Percentiles rank a stretch among this genome's conserved stretches.
Evolutionary conservation across 2,329 filamentous ascomycete genomes (phyloP).

Genomic region (Ramularia endophylla): DNA sequence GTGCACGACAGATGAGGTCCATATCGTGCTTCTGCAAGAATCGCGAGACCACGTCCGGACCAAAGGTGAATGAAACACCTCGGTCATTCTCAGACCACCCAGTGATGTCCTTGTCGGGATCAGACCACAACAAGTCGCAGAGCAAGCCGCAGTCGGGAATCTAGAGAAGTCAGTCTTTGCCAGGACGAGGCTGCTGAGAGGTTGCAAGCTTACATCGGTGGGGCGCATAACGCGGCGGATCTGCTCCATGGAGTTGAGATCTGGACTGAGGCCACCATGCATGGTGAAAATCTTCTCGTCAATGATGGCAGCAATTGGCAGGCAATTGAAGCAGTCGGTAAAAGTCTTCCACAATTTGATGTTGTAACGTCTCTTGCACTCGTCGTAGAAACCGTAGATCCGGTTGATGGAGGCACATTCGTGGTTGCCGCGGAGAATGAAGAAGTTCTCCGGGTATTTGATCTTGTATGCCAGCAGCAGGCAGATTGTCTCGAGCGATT

Average conservation of each 20-base stretch:
- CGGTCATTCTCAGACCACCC: conserved; percentile 99
- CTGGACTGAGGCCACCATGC: conserved; percentile 95
- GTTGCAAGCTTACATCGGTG: conserved; percentile 95
- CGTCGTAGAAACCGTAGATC: conserved; percentile 99
- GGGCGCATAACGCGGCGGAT: conserved; percentile 98
- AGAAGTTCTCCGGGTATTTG: conserved; percentile 99
- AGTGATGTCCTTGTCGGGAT: conserved; percentile 98
- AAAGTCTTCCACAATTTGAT: conserved; percentile 99
- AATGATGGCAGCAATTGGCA: conserved; percentile 97
- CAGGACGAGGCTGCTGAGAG: too few species aligned
- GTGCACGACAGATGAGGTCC: conserved; percentile 97
- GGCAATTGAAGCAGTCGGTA: conserved; percentile 98
- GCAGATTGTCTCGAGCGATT: conserved; percentile 98
- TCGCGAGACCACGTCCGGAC: conserved; percentile 91
- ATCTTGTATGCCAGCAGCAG: conserved; percentile 97
- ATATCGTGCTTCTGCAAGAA: conserved; percentile 99
- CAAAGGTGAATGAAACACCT: conserved; percentile 97
- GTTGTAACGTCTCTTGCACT: conserved; percentile 98
- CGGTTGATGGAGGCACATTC: conserved; percentile 99
- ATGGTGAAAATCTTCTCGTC: conserved; percentile 99
- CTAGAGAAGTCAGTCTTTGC: too few species aligned
- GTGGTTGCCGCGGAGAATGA: conserved; percentile 96
- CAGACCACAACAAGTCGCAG: conserved; percentile 96
- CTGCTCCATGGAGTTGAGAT: conserved; percentile 99
- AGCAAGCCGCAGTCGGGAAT: conserved; percentile 97